A percentile compares a stretch with the other conserved stretches of the same genome.
Conservation (phyloP, 768 basidiomycete genomes). For the Mycena amicta region DNA sequence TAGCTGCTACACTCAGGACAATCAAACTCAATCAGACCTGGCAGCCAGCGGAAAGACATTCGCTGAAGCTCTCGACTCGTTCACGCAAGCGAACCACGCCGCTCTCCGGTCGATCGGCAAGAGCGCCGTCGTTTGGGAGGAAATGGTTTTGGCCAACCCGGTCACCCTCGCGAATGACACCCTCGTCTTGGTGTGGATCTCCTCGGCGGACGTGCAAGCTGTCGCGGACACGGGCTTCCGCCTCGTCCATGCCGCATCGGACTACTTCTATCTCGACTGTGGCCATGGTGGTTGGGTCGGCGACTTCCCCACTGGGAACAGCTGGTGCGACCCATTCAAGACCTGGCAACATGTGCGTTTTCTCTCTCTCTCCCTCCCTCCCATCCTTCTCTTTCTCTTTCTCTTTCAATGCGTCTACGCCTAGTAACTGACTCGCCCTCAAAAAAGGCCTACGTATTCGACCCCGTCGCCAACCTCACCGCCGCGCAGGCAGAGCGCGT, state of each 20-base stretch:
- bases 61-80: slow-evolving; percentile 47
- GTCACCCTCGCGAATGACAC: slow-evolving; percentile 44
- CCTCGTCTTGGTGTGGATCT: slow-evolving; percentile 53
- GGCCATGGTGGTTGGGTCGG: slow-evolving; percentile 54
- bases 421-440: background rate
- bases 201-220: slow-evolving; percentile 38
- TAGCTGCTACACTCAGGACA: slow-evolving; percentile 50
- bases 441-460: slow-evolving; percentile 48
- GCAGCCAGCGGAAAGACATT: slow-evolving; percentile 42
- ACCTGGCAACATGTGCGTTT: slow-evolving; percentile 48
- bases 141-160: slow-evolving; percentile 50
- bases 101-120: slow-evolving; percentile 47
- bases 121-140: slow-evolving; percentile 67
- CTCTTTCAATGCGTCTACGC: background rate
- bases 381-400: no score
- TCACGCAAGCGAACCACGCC: slow-evolving; percentile 47
- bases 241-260: slow-evolving; percentile 49
- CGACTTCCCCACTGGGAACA: slow-evolving; percentile 34
- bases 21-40: slow-evolving; percentile 43
- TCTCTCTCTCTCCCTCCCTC: no score
- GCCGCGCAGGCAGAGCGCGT: slow-evolving; percentile 30
- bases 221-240: slow-evolving; percentile 44
- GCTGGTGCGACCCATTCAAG: slow-evolving; percentile 57
- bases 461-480: slow-evolving; percentile 49
- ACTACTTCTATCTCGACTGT: slow-evolving; percentile 62